Percentiles rank a stretch among this genome's conserved stretches.
These are phyloP conservation scores for Decorospora gaudefroyi DNA, from an alignment of 2,329 filamentous ascomycete species.

Conservation along the genomic window DNA sequence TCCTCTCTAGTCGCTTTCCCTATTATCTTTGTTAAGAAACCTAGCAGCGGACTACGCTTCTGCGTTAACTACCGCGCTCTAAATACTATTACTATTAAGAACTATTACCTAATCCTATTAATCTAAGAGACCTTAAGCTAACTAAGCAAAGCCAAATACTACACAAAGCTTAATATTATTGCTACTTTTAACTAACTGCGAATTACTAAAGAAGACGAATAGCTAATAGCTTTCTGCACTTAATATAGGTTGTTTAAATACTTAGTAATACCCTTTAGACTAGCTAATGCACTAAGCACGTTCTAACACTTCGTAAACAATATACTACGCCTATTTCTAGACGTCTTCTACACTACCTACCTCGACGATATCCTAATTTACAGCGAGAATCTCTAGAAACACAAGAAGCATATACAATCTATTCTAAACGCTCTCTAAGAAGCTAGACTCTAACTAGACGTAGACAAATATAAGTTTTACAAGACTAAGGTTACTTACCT, in stretches of 20 bases:
- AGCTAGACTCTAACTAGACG: background rate
- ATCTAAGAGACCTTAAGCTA: background rate
- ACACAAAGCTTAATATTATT: slow-evolving; percentile 6
- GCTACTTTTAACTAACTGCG: background rate
- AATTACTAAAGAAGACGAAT: background rate
- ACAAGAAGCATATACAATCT: background rate
- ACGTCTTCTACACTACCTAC: background rate
- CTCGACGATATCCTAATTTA: slow-evolving; percentile 1
- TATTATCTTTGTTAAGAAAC: slow-evolving; percentile 4
- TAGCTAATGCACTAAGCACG: background rate
- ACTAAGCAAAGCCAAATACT: background rate
- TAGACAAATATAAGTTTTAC: background rate
- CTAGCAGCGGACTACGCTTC: background rate
- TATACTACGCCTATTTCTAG: background rate
- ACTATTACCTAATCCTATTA: background rate
- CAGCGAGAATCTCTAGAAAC: background rate
- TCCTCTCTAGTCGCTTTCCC: background rate
- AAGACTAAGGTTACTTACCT: background rate
- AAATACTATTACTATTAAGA: background rate
- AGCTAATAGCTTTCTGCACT: background rate
- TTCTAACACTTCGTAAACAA: background rate
- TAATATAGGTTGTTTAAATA: slow-evolving; percentile 1
- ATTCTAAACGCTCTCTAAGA: background rate
- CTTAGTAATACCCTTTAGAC: background rate
- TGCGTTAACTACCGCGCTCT: background rate